phyloP scores from a whole-genome alignment of 345 rosid species.

The Eucalyptus cloeziana region DNA sequence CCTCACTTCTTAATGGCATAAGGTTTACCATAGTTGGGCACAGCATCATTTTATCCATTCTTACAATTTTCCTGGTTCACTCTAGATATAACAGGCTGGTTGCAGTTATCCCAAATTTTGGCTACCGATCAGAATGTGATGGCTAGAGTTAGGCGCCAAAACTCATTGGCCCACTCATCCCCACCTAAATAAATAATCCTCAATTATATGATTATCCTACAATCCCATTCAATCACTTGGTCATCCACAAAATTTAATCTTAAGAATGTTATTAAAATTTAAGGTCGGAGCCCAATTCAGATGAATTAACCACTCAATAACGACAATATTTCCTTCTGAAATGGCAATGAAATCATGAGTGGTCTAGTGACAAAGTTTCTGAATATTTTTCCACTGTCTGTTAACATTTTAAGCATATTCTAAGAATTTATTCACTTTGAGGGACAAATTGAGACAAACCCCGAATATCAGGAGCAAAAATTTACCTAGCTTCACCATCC shows the following conservation, averaged over 20 bases:
- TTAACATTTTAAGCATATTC: neutral
- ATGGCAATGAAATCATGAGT: neutral
- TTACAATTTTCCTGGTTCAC: neutral
- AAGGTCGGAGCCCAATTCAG: neutral
- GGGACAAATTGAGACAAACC: neutral
- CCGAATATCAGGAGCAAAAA: neutral
- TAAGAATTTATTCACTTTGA: neutral
- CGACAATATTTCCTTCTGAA: neutral
- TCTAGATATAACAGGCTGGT: neutral
- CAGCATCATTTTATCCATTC: neutral
- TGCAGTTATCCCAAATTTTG: neutral
- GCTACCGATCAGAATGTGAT: neutral
- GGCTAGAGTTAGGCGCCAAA: neutral
- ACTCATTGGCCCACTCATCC: neutral
- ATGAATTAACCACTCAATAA: neutral
- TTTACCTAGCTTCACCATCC: neutral
- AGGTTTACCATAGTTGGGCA: neutral
- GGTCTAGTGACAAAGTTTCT: neutral
- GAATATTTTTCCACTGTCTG: neutral
- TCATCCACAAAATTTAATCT: neutral
- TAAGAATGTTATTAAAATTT: neutral
- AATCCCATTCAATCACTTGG: neutral
- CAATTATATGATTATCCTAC: neutral
- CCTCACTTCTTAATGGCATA: neutral
- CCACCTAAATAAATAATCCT: neutral